Evolutionary conservation across 2,329 filamentous ascomycete genomes (phyloP).

Genomic region (Stachybotrys echinatus): DNA sequence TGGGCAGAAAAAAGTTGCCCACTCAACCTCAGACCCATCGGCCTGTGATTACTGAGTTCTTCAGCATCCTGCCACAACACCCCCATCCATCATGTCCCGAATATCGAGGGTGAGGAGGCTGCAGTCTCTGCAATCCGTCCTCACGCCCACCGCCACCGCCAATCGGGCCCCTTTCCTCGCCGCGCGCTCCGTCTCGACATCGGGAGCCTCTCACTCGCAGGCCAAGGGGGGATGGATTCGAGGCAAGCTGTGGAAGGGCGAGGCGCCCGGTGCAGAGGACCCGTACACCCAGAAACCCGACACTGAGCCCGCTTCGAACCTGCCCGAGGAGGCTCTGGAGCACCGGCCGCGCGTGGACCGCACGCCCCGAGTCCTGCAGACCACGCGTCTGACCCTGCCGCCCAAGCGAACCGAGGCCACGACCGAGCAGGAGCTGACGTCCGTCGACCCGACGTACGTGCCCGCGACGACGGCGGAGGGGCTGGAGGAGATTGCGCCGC

Average conservation of each 20-base stretch:
- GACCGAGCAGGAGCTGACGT: constrained; percentile 22
- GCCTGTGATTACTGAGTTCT: neutral
- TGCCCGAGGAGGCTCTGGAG: constrained; percentile 24
- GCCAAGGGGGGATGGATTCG: constrained; percentile 28
- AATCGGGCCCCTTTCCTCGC: constrained; percentile 17
- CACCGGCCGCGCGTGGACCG: constrained; percentile 11
- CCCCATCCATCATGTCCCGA: constrained; percentile 30
- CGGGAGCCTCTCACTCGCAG: constrained; percentile 27
- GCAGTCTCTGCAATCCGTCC: constrained; percentile 20
- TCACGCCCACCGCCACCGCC: constrained; percentile 13
- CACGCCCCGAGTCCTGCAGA: constrained; percentile 16
- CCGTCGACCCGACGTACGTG: constrained; percentile 32
- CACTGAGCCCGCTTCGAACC: constrained; percentile 18
- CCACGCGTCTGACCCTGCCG: constrained; percentile 26
- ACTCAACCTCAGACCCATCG: neutral
- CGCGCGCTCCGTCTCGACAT: constrained; percentile 19
- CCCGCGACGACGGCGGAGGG: constrained; percentile 40
- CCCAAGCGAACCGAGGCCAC: constrained; percentile 25
- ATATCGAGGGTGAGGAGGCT: constrained; percentile 32
- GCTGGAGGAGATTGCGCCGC: constrained; percentile 40
- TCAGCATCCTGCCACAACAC: constrained; percentile 6
- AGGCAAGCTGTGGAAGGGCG: constrained; percentile 32
- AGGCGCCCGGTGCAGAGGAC: constrained; percentile 31
- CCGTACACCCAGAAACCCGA: constrained; percentile 29
- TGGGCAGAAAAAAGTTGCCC: neutral